A percentile compares a stretch with the other conserved stretches of the same genome.
phyloP scores from a whole-genome alignment of 148 eudicot species.

The Cornus kousa region DNA sequence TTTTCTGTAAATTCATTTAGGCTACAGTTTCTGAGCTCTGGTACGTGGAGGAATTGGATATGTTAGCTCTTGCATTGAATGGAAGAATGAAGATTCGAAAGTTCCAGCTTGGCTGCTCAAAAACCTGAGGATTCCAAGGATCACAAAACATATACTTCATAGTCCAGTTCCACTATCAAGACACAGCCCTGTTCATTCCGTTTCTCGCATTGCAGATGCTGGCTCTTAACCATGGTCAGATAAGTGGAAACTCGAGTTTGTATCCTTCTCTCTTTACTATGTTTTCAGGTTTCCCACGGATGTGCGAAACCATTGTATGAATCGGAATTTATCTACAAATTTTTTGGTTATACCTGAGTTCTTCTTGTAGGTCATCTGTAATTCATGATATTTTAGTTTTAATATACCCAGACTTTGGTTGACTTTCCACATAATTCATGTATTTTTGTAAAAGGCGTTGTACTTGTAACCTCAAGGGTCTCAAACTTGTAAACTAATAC shows the following conservation, averaged over 20 bases:
- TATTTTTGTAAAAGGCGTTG: no score
- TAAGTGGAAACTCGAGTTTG: background rate
- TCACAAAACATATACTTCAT: no score
- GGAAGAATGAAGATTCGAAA: slow-evolving; percentile 71
- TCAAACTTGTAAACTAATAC: no score
- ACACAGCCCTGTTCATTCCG: background rate
- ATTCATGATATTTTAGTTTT: no score
- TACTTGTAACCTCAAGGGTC: no score
- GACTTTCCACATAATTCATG: no score
- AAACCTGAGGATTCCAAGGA: slow-evolving; percentile 24
- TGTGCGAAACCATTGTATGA: background rate
- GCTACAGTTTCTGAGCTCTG: slow-evolving; percentile 79
- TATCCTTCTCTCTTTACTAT: background rate
- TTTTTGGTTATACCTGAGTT: background rate
- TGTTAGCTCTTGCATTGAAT: slow-evolving; percentile 81
- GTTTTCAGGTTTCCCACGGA: background rate
- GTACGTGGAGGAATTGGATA: slow-evolving; percentile 92
- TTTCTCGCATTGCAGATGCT: background rate
- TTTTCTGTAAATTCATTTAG: slow-evolving; percentile 31
- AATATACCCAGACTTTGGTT: no score
- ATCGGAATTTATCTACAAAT: background rate
- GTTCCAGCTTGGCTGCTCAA: slow-evolving; percentile 71
- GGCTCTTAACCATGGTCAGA: background rate
- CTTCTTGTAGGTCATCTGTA: background rate
- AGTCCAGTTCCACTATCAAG: slow-evolving; percentile 1